phyloP scores from a whole-genome alignment of 1,284 basidiomycete genomes.

The Ustilago vetiveriae region DNA sequence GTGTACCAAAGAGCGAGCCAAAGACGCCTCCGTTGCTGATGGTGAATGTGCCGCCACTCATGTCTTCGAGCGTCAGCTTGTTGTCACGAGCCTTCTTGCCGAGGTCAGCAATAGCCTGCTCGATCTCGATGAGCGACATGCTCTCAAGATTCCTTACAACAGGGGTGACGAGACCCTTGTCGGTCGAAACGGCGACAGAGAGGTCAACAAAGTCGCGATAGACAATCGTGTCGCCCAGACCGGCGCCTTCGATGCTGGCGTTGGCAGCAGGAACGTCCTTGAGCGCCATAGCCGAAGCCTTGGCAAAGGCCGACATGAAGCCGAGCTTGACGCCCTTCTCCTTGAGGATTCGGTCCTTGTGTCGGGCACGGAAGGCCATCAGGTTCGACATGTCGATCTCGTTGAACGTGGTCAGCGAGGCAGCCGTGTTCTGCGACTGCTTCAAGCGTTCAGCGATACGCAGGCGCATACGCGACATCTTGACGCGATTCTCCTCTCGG shows the following conservation, averaged over 20 bases:
- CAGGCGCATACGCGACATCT: slow-evolving; percentile 78
- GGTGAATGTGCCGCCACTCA: slow-evolving; percentile 94
- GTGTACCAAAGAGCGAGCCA: slow-evolving; percentile 94
- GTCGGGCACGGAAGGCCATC: slow-evolving; percentile 91
- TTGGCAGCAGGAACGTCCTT: slow-evolving; percentile 94
- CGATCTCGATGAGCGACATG: slow-evolving; percentile 89
- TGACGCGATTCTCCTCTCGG: slow-evolving; percentile 85
- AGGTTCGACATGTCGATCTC: slow-evolving; percentile 98
- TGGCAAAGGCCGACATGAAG: slow-evolving; percentile 97
- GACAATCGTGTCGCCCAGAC: slow-evolving; percentile 84
- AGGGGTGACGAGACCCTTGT: slow-evolving; percentile 96
- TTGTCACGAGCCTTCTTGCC: slow-evolving; percentile 95
- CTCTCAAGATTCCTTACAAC: slow-evolving; percentile 90
- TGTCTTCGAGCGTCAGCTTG: slow-evolving; percentile 86
- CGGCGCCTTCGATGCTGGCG: slow-evolving; percentile 81
- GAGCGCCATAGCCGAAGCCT: slow-evolving; percentile 84
- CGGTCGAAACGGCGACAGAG: slow-evolving; percentile 90
- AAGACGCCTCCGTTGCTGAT: slow-evolving; percentile 99
- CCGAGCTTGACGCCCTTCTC: slow-evolving; percentile 95
- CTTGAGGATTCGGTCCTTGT: slow-evolving; percentile 93
- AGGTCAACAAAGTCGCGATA: slow-evolving; percentile 81
- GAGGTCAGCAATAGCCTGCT: slow-evolving; percentile 86
- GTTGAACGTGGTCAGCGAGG: slow-evolving; percentile 97
- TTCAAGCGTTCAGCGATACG: slow-evolving; percentile 97
- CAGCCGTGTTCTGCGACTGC: slow-evolving; percentile 96